Percentiles rank a stretch among this genome's conserved stretches.
These are phyloP conservation scores for Mallotus nudiflorus DNA, from an alignment of 345 rosid species.

Conservation along the genomic window DNA sequence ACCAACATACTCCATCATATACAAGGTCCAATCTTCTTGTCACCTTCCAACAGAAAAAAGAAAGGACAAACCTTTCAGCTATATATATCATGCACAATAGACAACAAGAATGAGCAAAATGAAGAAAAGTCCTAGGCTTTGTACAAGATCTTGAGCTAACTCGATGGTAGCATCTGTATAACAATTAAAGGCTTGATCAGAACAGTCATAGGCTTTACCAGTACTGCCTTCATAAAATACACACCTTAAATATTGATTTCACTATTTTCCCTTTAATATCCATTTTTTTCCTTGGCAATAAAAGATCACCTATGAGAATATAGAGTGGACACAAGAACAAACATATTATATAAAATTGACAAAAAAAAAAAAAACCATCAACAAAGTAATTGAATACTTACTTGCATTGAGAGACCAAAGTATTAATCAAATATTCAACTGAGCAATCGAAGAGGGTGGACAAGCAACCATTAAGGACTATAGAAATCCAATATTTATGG, in stretches of 20 bases:
- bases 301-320: no score
- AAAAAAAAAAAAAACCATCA: no score
- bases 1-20: slow-evolving; percentile 96
- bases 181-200: no score
- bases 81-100: not conserved
- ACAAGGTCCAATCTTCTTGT: slow-evolving; percentile 76
- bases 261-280: slow-evolving; percentile 10
- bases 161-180: slow-evolving; percentile 34
- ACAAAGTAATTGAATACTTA: no score
- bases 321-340: not conserved
- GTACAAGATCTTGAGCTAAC: slow-evolving; percentile 30
- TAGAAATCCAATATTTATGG: no score
- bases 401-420: no score
- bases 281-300: not conserved
- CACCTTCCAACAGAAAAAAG: slow-evolving; percentile 36
- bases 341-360: no score
- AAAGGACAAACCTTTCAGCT: not conserved
- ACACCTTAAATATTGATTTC: slow-evolving; percentile 29
- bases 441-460: no score
- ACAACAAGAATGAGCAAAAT: not conserved
- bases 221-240: slow-evolving; percentile 34
- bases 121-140: not conserved
- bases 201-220: no score
- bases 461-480: no score
- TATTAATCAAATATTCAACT: no score